Evolutionary conservation across 2,329 filamentous ascomycete genomes (phyloP).

Genomic region (Trichoderma koningii): DNA sequence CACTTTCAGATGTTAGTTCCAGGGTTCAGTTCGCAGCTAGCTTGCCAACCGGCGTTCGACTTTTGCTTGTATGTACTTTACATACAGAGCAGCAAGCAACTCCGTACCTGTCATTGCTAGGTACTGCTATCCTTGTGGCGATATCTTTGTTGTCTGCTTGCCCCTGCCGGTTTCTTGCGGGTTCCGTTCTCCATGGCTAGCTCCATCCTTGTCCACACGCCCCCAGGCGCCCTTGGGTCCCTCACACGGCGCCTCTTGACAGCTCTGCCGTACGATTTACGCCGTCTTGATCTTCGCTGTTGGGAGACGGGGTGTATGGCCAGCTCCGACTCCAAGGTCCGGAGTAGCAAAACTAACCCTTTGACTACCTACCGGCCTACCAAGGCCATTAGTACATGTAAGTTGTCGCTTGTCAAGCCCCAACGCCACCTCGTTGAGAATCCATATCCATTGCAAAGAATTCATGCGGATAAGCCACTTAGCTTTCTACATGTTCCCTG

Average conservation of each 20-base stretch:
- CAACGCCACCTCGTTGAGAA: constrained; percentile 19
- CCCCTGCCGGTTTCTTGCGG: constrained; percentile 17
- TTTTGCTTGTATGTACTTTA: not conserved
- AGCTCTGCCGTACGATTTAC: constrained; percentile 10
- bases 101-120: not conserved
- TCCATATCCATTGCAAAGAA: constrained; percentile 19
- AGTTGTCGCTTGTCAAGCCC: constrained; percentile 11
- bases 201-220: constrained; percentile 25
- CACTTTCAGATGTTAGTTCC: constrained; percentile 22
- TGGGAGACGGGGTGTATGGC: not conserved
- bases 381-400: not conserved
- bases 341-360: not conserved
- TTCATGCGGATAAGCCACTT: constrained; percentile 23
- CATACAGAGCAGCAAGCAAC: not conserved
- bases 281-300: not conserved
- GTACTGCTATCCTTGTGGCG: constrained; percentile 8
- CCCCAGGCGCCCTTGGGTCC: constrained; percentile 16
- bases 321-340: not conserved
- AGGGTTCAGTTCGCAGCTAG: constrained; percentile 19
- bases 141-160: not conserved
- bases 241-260: constrained; percentile 17
- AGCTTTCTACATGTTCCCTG: constrained; percentile 5
- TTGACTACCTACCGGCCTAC: not conserved
- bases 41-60: constrained; percentile 7
- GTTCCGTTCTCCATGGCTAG: constrained; percentile 23